These are phyloP conservation scores for Astrocystis sublimbata DNA, from an alignment of 495 filamentous ascomycete genomes.

Conservation along the genomic window DNA sequence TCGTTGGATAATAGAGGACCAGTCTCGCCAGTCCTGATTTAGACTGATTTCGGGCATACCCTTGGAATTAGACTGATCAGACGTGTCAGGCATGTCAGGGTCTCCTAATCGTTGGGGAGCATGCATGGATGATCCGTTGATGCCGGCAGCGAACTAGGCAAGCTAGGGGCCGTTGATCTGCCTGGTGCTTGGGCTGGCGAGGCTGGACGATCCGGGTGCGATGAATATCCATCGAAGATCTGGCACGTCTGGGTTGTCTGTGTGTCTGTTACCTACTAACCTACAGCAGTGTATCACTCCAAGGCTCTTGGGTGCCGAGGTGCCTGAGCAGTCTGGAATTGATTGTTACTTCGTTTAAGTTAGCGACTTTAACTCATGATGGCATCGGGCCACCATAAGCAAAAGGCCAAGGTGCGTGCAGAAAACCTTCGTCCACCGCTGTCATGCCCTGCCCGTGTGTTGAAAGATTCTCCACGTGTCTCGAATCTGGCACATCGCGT, in stretches of 20 bases:
- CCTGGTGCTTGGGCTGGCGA: too few relatives aligned
- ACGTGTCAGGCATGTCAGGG: background rate
- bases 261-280: too few relatives aligned
- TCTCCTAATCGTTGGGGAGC: constrained; percentile 2
- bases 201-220: background rate
- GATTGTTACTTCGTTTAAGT: too few relatives aligned
- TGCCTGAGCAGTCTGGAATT: too few relatives aligned
- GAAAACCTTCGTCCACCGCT: background rate
- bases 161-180: background rate
- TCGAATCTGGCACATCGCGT: background rate
- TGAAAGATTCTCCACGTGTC: constrained; percentile 9
- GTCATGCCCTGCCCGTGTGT: constrained; percentile 2
- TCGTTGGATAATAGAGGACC: constrained; percentile 12
- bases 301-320: too few relatives aligned
- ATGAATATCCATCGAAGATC: too few relatives aligned
- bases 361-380: too few relatives aligned
- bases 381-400: too few relatives aligned
- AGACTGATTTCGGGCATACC: constrained; percentile 7
- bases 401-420: too few relatives aligned
- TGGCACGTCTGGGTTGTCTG: too few relatives aligned
- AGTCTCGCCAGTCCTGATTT: constrained; percentile 7
- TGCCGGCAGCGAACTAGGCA: background rate
- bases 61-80: background rate
- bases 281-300: background rate
- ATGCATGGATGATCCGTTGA: constrained; percentile 18